phyloP scores from a whole-genome alignment of 1,139 yeast genomes.

The Yamadazyma aaseri region DNA sequence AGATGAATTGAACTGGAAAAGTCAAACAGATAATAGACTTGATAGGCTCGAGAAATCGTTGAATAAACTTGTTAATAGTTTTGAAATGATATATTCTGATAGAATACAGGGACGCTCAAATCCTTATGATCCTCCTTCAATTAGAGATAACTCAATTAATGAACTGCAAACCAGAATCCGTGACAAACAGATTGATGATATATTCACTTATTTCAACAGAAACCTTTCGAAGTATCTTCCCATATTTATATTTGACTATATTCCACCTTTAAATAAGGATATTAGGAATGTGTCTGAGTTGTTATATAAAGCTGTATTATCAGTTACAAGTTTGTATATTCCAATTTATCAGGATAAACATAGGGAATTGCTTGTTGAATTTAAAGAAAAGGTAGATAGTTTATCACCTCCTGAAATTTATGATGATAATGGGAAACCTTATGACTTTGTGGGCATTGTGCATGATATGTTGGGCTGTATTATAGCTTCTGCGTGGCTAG shows the following conservation, averaged over 20 bases:
- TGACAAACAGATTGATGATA: constrained; percentile 2
- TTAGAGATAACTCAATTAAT: too few species aligned
- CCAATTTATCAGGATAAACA: constrained; percentile 5
- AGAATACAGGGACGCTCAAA: not conserved
- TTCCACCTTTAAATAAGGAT: constrained; percentile 6
- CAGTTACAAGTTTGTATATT: constrained; percentile 7
- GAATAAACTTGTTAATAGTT: not conserved
- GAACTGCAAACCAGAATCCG: not conserved
- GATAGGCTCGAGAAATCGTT: constrained; percentile 2
- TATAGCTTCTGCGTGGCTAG: constrained; percentile 10
- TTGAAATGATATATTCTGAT: not conserved
- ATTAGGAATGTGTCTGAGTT: constrained; percentile 4
- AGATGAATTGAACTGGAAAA: constrained; percentile 3
- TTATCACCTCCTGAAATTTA: constrained; percentile 8
- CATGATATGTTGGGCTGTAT: constrained; percentile 10
- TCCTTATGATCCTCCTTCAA: not conserved
- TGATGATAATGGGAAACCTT: constrained; percentile 6
- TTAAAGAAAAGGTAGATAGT: constrained; percentile 3
- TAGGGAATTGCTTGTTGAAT: constrained; percentile 1
- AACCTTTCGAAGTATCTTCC: constrained; percentile 9
- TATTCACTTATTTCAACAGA: constrained; percentile 5
- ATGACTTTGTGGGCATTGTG: constrained; percentile 4
- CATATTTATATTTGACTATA: constrained; percentile 10
- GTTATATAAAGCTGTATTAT: constrained; percentile 5
- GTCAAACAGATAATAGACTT: constrained; percentile 2